A percentile compares a stretch with the other conserved stretches of the same genome.
phyloP scores from a whole-genome alignment of 2,329 filamentous ascomycete species.

The Pseudocercospora musae region DNA sequence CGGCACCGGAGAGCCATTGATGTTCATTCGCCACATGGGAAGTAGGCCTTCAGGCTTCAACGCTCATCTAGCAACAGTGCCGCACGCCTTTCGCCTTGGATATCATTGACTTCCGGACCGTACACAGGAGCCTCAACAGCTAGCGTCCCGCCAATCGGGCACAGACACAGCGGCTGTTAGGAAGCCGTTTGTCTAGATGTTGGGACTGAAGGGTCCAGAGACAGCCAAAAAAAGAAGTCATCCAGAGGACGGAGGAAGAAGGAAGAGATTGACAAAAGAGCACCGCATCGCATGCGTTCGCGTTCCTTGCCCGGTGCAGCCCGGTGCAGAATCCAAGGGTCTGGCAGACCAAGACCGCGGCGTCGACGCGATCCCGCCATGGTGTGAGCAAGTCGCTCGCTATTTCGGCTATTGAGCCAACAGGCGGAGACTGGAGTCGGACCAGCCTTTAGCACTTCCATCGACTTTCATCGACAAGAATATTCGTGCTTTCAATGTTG shows the following conservation, averaged over 20 bases:
- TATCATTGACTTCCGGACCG: conserved; percentile 12
- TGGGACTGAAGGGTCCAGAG: not conserved
- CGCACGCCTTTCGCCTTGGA: not conserved
- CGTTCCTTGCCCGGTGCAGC: not conserved
- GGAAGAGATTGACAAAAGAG: not conserved
- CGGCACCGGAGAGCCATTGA: conserved; percentile 8
- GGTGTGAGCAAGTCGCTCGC: not conserved
- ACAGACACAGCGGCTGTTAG: not conserved
- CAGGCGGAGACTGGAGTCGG: not conserved
- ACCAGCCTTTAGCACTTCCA: not conserved
- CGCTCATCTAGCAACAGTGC: not conserved
- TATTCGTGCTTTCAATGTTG: not conserved
- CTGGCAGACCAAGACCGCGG: conserved; percentile 1
- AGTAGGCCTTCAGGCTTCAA: not conserved
- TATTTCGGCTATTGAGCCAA: conserved; percentile 1
- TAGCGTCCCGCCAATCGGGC: not conserved
- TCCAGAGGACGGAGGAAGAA: no score
- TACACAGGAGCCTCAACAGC: not conserved
- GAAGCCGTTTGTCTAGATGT: not conserved
- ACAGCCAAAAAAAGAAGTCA: not conserved
- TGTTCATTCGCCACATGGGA: conserved; percentile 20
- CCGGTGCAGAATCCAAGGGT: not conserved
- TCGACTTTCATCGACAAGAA: not conserved
- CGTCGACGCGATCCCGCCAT: not conserved
- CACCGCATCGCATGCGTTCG: conserved; percentile 3